A percentile compares a stretch with the other conserved stretches of the same genome.
Conservation (phyloP, 2,329 filamentous ascomycete genomes). For the Zymoseptoria pseudotritici region DNA sequence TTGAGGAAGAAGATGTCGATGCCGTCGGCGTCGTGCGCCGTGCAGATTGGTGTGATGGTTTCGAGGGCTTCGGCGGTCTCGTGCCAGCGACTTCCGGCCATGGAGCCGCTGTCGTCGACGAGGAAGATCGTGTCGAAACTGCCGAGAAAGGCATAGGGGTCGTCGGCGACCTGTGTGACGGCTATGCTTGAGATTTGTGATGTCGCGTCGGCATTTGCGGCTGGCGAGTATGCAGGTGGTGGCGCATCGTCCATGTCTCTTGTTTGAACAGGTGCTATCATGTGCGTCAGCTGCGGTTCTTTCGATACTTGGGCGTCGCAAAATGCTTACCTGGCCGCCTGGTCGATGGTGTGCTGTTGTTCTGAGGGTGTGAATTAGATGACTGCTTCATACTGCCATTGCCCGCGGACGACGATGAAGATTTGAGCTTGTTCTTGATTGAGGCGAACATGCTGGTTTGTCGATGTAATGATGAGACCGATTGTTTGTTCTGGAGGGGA, state of each 20-base stretch:
- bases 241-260: conserved; percentile 22
- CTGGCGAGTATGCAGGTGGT: conserved; percentile 35
- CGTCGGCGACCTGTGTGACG: conserved; percentile 41
- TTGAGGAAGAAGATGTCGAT: conserved; percentile 93
- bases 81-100: conserved; percentile 68
- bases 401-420: conserved; percentile 1
- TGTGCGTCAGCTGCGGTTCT: not conserved
- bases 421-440: conserved; percentile 18
- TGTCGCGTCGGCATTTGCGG: conserved; percentile 32
- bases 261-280: not conserved
- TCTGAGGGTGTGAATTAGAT: conserved; percentile 15
- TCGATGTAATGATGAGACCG: conserved; percentile 14
- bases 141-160: conserved; percentile 66
- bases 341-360: conserved; percentile 13
- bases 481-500: conserved; percentile 7
- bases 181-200: conserved; percentile 4
- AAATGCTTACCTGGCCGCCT: conserved; percentile 12
- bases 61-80: conserved; percentile 65
- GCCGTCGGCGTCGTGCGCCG: conserved; percentile 69
- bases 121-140: conserved; percentile 83
- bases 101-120: conserved; percentile 86
- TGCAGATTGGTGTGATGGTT: conserved; percentile 75
- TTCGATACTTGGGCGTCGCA: not conserved
- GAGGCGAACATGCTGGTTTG: conserved; percentile 15
- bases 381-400: conserved; percentile 6